Base-by-base conservation (phyloP, 2,329 filamentous ascomycete genomes). In the Hypoxylon sp. region DNA sequence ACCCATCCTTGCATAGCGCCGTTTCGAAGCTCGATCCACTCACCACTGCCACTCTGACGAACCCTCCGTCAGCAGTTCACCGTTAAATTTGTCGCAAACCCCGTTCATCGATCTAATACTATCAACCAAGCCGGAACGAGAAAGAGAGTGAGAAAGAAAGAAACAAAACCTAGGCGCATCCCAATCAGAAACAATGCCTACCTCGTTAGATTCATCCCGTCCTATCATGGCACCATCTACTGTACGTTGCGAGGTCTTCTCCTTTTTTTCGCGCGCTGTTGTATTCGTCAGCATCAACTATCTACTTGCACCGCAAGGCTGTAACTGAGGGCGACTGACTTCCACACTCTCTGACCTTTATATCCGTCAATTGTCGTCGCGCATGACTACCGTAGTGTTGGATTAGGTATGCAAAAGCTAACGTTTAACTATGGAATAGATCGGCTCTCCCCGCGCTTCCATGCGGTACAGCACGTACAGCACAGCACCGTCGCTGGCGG, bases 381-480 rank as follows among this genome's bases (percentile, higher is more conserved):
- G n/a, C n/a, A n/a, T n/a, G n/a, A n/a, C n/a, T n/a, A n/a, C n/a
- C n/a, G n/a, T n/a, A n/a, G n/a, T n/a, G n/a, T n/a, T n/a, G n/a
- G n/a, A n/a, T n/a, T n/a, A n/a, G n/a, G n/a, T n/a, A n/a, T n/a
- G n/a, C n/a, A n/a, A n/a, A n/a, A n/a, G 40, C 45, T 45, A 56
- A 35, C 43, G 5, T 36, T 11, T 57, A 36, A 20, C 4, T 23
- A 17, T 44, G 17, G 19, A 32, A 35, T 40, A 64, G 65, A 27
- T 63, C 54, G 60, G 52, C 52, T 62, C 75, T 76, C 72, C 74
- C 58, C 80, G 80, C 60, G 75, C 75, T 44, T 84, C 81, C 1
- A 71, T 81, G 49, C 81, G 81, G 61, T 80, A 76, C 69, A 83
- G 80, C 75, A 81, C 81, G 54, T 83, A 81, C 72, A 83, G 80